Evolutionary conservation across 2,329 filamentous ascomycete species (phyloP), one percentile per base, ranked within the genome.

Genomic region (Eutypella sp.): DNA sequence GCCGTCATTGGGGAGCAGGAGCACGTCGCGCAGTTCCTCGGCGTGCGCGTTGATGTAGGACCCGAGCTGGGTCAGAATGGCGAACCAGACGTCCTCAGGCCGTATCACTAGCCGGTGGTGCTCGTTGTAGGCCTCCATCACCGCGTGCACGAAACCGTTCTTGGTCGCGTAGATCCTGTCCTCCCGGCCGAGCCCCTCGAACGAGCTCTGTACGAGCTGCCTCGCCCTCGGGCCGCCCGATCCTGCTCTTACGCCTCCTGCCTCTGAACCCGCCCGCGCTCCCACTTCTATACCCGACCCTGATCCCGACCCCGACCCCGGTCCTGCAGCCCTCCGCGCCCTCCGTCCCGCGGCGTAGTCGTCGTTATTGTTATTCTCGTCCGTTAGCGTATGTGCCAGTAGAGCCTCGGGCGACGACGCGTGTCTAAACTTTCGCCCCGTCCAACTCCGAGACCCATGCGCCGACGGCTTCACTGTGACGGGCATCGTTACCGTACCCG

Each of bases 51-150:
- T 72, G 48, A 76, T 57, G 51, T 63, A 74, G 46, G 68, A 61
- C 50, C 59, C 66, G 18, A 75, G 53, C 50, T 76, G 73, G 2
- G 64, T 60, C 9, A 76, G 52, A 48, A 76, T 73, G 23, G 71
- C 62, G 43, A 73, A 61, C 73, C 73, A 78, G 23, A 76, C 57
- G 51, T 76, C 73, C 40, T 77, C 73, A 2, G 73, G 73, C 3
- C 73, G 68, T 39, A 76, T 53, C 3, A 55, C 56, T 3, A 78
- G 62, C 46, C 71, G 64, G 44, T 71, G 67, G 47, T 73, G 67
- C 5, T 60, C 38, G 48, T 62, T 65, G 50, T 72, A 73, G 11
- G 68, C 67, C 7, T 60, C 44, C 18, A 67, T 55, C 41, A 59
- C 60, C 24, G 61, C 55, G 43, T 65, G 53, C 23, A 71, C 63